Evolutionary conservation across 768 basidiomycete species (phyloP).

Genomic region (Calvatia gigantea): DNA sequence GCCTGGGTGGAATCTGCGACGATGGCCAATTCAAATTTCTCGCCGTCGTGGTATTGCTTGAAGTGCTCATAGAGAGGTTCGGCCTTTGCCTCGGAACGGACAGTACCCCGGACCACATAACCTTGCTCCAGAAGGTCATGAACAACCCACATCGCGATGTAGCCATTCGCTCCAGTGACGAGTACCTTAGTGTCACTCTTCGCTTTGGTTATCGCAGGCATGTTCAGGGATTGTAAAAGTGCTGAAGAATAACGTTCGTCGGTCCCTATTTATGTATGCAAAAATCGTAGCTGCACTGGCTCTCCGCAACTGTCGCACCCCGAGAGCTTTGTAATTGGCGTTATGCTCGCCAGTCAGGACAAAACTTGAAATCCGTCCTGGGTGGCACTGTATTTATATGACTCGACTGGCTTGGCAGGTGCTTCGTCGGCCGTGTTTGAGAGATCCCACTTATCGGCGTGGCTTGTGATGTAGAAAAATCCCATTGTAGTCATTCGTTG

Average conservation of each 20-base stretch:
- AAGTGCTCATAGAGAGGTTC: slow-evolving; percentile 2
- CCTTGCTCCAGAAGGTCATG: slow-evolving; percentile 12
- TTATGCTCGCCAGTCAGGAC: no score
- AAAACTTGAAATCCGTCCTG: no score
- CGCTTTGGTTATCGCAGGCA: neutral
- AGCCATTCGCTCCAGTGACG: slow-evolving; percentile 13
- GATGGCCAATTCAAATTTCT: slow-evolving; percentile 1
- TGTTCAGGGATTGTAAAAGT: neutral
- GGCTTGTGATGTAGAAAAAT: no score
- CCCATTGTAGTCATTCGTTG: no score
- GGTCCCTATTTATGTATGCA: no score
- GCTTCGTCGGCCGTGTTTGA: no score
- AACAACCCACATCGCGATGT: slow-evolving; percentile 12
- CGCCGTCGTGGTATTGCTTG: neutral
- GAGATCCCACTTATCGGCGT: no score
- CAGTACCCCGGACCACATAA: slow-evolving; percentile 11
- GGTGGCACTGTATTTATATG: no score
- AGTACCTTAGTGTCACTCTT: neutral
- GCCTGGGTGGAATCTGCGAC: slow-evolving; percentile 5
- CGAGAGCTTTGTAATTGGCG: no score
- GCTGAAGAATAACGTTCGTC: neutral
- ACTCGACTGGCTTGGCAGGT: no score
- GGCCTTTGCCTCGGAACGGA: slow-evolving; percentile 9
- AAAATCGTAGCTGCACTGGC: no score
- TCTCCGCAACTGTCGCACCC: no score